phyloP scores from a whole-genome alignment of 2,329 filamentous ascomycete species.

The Alternaria hordeiaustralica region DNA sequence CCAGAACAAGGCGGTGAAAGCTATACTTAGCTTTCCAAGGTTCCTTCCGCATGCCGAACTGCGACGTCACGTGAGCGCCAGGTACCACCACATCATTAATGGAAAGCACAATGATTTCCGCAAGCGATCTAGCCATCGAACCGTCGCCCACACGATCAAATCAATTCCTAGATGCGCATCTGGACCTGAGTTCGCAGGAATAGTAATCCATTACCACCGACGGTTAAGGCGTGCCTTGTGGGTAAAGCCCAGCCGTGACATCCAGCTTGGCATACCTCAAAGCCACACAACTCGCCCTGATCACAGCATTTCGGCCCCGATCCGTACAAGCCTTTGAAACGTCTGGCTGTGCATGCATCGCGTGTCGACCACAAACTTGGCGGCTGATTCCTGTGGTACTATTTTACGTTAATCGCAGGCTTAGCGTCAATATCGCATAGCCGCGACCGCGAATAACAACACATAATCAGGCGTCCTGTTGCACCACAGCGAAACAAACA shows the following conservation, averaged over 20 bases:
- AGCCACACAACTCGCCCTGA: background rate
- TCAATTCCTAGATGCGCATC: background rate
- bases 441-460: background rate
- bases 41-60: background rate
- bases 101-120: background rate
- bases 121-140: background rate
- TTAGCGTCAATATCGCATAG: background rate
- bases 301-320: background rate
- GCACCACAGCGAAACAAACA: background rate
- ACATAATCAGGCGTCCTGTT: background rate
- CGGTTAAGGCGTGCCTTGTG: background rate
- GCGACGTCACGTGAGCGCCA: background rate
- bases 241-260: background rate
- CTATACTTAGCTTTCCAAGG: background rate
- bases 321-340: fast-evolving
- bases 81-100: background rate
- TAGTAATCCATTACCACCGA: background rate
- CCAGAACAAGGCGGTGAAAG: background rate
- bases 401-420: background rate
- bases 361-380: too few relatives aligned
- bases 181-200: background rate
- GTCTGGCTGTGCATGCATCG: background rate
- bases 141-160: background rate
- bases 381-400: background rate
- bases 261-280: background rate